Evolutionary conservation across 192 early-diverging fungal species (phyloP).

Genomic region (Gryganskiella cystojenkinii): DNA sequence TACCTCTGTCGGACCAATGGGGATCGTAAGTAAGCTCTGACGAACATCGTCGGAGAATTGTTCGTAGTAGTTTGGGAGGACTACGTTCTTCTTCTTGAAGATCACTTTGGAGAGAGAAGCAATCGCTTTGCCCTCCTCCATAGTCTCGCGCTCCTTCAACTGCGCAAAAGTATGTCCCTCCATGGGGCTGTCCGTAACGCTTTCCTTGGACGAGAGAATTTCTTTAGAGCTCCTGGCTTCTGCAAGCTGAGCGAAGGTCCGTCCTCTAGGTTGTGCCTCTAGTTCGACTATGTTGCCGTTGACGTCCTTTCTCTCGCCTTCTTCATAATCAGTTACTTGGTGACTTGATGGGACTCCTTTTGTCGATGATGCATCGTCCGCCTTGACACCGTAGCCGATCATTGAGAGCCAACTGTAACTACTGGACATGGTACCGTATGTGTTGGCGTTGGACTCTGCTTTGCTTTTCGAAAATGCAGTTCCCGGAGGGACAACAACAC

Average conservation of each 20-base stretch:
- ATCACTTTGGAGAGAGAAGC: conserved; percentile 39
- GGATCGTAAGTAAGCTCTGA: conserved; percentile 6
- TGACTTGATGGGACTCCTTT: background rate
- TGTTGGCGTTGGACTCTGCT: background rate
- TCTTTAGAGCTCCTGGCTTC: conserved; percentile 8
- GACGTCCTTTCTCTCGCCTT: conserved; percentile 9
- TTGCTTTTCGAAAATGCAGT: background rate
- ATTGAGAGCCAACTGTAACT: conserved; percentile 45
- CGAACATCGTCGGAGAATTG: conserved; percentile 41
- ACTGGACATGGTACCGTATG: conserved; percentile 6
- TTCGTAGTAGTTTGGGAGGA: conserved; percentile 45
- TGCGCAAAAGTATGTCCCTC: conserved; percentile 17
- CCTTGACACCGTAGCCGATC: conserved; percentile 23
- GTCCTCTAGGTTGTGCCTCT: background rate
- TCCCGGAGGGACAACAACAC: conserved; percentile 12
- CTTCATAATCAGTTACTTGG: conserved; percentile 15
- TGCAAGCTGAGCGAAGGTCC: conserved; percentile 23
- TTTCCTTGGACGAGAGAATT: background rate
- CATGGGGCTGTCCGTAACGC: background rate
- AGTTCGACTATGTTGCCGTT: conserved; percentile 8
- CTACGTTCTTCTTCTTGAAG: conserved; percentile 36
- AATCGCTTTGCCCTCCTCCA: conserved; percentile 21
- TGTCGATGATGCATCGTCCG: background rate
- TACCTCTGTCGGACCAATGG: background rate
- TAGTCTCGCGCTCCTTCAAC: conserved; percentile 18